These are phyloP conservation scores for Salix udensis DNA, from an alignment of 345 rosid genomes.

Conservation along the genomic window DNA sequence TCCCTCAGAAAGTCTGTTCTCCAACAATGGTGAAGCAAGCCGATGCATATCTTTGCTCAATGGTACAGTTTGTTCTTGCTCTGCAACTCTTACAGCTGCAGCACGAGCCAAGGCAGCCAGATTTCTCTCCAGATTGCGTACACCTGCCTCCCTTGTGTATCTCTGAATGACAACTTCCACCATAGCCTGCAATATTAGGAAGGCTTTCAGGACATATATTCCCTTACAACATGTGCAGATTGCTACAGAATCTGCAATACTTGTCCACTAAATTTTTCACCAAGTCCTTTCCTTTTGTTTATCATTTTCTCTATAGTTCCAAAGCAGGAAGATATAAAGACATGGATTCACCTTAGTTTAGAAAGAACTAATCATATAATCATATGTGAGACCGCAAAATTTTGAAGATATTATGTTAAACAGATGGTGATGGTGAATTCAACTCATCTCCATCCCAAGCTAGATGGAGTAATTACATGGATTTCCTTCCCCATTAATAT, in stretches of 20 bases:
- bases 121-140: conserved; percentile 81
- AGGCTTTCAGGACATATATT: background rate
- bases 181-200: conserved; percentile 48
- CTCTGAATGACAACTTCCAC: conserved; percentile 83
- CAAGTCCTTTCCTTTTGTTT: background rate
- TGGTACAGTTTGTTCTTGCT: conserved; percentile 73
- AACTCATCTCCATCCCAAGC: background rate
- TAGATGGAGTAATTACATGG: background rate
- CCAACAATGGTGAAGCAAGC: conserved; percentile 72
- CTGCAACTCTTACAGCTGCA: conserved; percentile 90
- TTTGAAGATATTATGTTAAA: background rate
- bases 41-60: conserved; percentile 69
- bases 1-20: conserved; percentile 81
- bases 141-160: conserved; percentile 98
- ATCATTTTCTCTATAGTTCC: background rate
- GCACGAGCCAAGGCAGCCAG: conserved; percentile 97
- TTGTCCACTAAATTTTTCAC: background rate
- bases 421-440: background rate
- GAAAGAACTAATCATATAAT: background rate
- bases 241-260: background rate
- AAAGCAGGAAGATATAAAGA: background rate
- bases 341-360: background rate
- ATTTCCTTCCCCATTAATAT: background rate
- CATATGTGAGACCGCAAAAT: background rate
- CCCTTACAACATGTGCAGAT: background rate